Evolutionary conservation across 257 asterid species (phyloP).

Genomic region (Apocynum venetum): DNA sequence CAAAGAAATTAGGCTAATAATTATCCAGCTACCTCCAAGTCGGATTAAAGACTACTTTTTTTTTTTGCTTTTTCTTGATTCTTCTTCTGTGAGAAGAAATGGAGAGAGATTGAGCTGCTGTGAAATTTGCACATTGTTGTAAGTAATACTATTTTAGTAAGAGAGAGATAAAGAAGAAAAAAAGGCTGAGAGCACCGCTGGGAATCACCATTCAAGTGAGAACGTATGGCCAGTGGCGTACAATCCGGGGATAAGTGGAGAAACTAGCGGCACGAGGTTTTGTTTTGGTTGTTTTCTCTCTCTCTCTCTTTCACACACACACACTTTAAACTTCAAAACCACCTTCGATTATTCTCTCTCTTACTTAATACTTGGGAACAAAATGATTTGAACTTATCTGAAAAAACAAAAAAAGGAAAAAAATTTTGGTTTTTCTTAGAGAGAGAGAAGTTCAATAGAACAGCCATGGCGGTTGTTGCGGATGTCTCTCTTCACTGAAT

Average conservation of each 20-base stretch:
- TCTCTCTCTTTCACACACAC: conserved; percentile 1
- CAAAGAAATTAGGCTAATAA: background rate
- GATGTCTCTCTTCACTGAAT: background rate
- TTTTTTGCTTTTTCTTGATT: background rate
- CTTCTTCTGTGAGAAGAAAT: background rate
- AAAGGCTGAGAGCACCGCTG: conserved; percentile 57
- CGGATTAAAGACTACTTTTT: conserved; percentile 34
- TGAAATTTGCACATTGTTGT: conserved; percentile 2
- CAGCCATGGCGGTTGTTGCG: conserved; percentile 35
- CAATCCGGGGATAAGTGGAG: conserved; percentile 47
- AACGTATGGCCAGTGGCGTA: conserved; percentile 67
- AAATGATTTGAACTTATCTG: conserved; percentile 59
- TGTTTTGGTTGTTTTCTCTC: conserved; percentile 25
- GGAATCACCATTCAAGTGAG: conserved; percentile 47
- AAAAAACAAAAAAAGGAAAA: background rate
- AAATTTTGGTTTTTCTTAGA: conserved; percentile 27
- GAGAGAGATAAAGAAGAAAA: background rate
- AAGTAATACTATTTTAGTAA: no score
- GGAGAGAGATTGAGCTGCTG: conserved; percentile 45
- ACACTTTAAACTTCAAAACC: background rate
- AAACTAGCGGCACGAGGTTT: conserved; percentile 59
- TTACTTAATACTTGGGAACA: conserved; percentile 27
- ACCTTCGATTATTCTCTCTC: conserved; percentile 11
- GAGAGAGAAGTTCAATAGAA: conserved; percentile 25
- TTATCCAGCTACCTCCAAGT: conserved; percentile 16